These are phyloP conservation scores for Candida fluviatilis DNA, from an alignment of 805 yeast species.

Conservation along the genomic window DNA sequence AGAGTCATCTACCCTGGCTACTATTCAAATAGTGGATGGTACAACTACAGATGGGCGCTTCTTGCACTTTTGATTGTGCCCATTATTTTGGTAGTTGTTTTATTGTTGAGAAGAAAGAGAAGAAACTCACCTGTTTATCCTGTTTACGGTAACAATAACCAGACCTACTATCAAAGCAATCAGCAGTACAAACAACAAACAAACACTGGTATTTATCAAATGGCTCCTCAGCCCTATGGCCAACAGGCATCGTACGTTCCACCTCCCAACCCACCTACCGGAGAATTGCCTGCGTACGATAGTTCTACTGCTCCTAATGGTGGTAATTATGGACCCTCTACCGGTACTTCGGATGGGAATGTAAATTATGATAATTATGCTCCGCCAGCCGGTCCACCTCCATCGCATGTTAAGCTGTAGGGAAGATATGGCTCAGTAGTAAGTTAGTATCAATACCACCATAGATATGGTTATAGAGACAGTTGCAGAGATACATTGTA, in stretches of 20 bases:
- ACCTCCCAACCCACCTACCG: background rate
- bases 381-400: constrained; percentile 1
- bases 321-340: background rate
- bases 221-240: constrained; percentile 1
- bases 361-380: background rate
- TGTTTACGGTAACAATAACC: background rate
- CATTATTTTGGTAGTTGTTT: background rate
- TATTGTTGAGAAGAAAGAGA: background rate
- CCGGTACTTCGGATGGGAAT: background rate
- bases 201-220: too few species aligned
- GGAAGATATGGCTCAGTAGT: too few species aligned
- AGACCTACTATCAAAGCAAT: constrained; percentile 1
- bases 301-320: background rate
- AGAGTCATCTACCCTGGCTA: background rate
- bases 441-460: too few species aligned
- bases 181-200: background rate
- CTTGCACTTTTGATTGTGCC: constrained; percentile 1
- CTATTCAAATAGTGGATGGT: constrained; percentile 1
- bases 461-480: too few species aligned
- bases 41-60: constrained; percentile 1
- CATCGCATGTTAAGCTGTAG: background rate
- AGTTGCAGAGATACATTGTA: too few species aligned
- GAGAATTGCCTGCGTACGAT: background rate
- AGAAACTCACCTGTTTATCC: background rate
- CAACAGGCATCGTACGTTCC: background rate